phyloP scores from a whole-genome alignment of 2,329 filamentous ascomycete species.

The Cercospora sp. region DNA sequence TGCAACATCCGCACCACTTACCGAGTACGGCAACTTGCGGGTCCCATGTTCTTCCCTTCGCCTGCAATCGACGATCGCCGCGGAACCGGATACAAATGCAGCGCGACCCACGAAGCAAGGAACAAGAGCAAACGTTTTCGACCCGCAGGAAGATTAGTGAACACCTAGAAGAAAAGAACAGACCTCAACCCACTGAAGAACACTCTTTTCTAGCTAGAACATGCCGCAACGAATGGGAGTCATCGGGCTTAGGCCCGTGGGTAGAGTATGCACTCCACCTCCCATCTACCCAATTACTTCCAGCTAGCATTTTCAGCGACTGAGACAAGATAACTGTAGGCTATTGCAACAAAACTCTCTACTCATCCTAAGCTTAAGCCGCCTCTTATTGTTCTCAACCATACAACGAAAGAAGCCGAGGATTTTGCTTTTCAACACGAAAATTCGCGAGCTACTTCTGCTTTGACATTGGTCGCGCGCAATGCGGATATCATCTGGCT shows the following conservation, averaged over 20 bases:
- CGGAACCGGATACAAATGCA: constrained; percentile 4
- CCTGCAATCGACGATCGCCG: constrained; percentile 3
- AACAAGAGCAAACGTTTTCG: neutral
- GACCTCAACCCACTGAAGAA: neutral
- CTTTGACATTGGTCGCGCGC: neutral
- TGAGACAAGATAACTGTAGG: neutral
- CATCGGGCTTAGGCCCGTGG: neutral
- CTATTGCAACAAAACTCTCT: neutral
- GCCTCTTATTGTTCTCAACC: constrained; percentile 1
- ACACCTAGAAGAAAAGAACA: neutral
- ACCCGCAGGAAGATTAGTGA: neutral
- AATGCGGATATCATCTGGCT: constrained; percentile 4
- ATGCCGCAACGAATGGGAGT: constrained; percentile 6
- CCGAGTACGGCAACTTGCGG: neutral
- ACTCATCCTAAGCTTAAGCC: neutral
- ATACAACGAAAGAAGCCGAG: neutral
- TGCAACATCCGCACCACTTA: neutral
- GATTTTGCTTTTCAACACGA: constrained; percentile 6
- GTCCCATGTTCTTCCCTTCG: neutral
- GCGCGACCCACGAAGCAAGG: neutral
- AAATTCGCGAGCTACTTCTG: neutral
- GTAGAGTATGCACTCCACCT: constrained; percentile 3
- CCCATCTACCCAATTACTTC: neutral
- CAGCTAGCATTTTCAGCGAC: neutral
- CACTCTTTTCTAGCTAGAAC: neutral